A percentile compares a stretch with the other conserved stretches of the same genome.
These are phyloP conservation scores for Entomortierella beljakovae DNA, from an alignment of 192 early-diverging fungal species.

Conservation along the genomic window DNA sequence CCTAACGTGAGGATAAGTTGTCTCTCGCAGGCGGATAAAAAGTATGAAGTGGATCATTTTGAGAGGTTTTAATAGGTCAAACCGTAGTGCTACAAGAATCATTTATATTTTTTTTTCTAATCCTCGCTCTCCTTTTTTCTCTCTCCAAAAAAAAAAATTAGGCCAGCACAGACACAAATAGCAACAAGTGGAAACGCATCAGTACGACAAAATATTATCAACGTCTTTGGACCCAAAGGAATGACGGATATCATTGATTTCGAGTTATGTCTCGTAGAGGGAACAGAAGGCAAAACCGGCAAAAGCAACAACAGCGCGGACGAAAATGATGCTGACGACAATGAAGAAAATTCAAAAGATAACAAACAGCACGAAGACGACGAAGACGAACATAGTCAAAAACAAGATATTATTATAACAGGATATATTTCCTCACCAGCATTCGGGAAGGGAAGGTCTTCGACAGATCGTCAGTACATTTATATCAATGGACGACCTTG, in stretches of 20 bases:
- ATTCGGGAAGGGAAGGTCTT: conserved; percentile 77
- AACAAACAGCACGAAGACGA: conserved; percentile 11
- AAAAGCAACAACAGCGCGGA: conserved; percentile 1
- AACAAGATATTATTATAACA: conserved; percentile 27
- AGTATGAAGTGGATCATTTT: conserved; percentile 29
- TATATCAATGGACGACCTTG: conserved; percentile 94
- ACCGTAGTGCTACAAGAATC: not conserved
- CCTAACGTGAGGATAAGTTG: conserved; percentile 74
- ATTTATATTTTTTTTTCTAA: not conserved
- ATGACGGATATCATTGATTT: conserved; percentile 61
- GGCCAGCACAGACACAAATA: conserved; percentile 60
- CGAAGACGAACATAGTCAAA: conserved; percentile 8
- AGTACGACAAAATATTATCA: conserved; percentile 75
- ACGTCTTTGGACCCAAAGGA: conserved; percentile 80
- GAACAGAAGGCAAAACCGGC: conserved; percentile 13
- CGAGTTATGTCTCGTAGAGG: conserved; percentile 53
- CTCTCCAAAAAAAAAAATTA: conserved; percentile 38
- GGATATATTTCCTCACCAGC: conserved; percentile 74
- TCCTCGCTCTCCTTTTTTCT: not conserved
- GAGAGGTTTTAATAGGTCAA: too few species aligned
- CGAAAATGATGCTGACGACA: not conserved
- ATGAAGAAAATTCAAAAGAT: not conserved
- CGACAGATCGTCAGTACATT: conserved; percentile 85
- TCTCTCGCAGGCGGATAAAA: conserved; percentile 71
- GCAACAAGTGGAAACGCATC: conserved; percentile 70